Evolutionary conservation across 306 rosid genomes (phyloP).

Genomic region (Castanea sativa): DNA sequence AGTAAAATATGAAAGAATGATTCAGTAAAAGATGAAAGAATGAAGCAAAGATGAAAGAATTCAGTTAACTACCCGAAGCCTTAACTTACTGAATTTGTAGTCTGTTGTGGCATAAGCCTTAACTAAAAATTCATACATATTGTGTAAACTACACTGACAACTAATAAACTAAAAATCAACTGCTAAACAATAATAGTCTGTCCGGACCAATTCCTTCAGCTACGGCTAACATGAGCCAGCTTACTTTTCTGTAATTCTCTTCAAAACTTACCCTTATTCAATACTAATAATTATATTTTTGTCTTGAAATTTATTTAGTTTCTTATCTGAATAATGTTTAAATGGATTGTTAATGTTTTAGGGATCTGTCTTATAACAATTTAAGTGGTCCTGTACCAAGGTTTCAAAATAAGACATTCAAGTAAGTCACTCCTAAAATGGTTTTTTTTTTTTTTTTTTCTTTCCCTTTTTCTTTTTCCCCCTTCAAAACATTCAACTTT

Average conservation of each 20-base stretch:
- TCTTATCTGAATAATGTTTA: slow-evolving; percentile 6
- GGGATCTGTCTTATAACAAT: slow-evolving; percentile 87
- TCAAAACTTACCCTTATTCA: slow-evolving; percentile 3
- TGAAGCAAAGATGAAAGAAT: too few relatives aligned
- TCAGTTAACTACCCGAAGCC: too few relatives aligned
- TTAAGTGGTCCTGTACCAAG: slow-evolving; percentile 80
- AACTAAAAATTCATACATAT: too few relatives aligned
- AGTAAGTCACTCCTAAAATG: slow-evolving; percentile 43
- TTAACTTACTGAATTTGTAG: too few relatives aligned
- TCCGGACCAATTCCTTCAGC: slow-evolving; percentile 78
- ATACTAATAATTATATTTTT: background rate
- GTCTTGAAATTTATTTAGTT: background rate
- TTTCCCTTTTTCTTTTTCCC: background rate
- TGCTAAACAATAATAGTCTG: slow-evolving; percentile 77
- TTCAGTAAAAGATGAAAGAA: too few relatives aligned
- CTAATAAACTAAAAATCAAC: too few relatives aligned
- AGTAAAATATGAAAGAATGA: too few relatives aligned
- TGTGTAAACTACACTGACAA: too few relatives aligned
- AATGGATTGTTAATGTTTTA: slow-evolving; percentile 28
- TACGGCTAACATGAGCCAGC: slow-evolving; percentile 69
- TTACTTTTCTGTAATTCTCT: slow-evolving; percentile 70
- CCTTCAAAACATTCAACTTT: background rate
- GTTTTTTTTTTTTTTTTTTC: background rate
- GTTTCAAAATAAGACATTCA: slow-evolving; percentile 71
- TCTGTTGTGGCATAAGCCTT: too few relatives aligned